Evolutionary conservation across 805 yeast species (phyloP).

Genomic region (Candida ovalis): DNA sequence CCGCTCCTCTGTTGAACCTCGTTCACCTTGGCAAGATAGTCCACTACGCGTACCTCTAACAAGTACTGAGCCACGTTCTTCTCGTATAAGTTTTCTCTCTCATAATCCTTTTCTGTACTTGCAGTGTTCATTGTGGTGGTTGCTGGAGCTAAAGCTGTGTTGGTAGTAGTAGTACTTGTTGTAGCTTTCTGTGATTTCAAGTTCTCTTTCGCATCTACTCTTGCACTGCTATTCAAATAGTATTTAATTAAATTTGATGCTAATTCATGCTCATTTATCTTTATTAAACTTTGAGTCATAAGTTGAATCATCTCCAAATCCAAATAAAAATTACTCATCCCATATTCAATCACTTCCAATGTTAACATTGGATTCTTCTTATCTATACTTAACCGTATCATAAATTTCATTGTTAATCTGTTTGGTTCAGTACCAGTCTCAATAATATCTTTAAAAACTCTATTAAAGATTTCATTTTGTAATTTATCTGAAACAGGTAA

Average conservation of each 20-base stretch:
- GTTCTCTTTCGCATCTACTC: too few species aligned
- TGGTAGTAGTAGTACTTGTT: too few species aligned
- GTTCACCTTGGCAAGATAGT: background rate
- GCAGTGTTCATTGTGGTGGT: too few species aligned
- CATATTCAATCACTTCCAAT: background rate
- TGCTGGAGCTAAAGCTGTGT: too few species aligned
- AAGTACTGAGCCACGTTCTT: background rate
- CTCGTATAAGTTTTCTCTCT: constrained; percentile 1
- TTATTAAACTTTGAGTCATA: background rate
- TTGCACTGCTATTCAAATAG: background rate
- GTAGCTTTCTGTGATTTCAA: too few species aligned
- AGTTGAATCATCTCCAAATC: background rate
- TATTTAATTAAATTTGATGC: background rate
- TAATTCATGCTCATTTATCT: background rate
- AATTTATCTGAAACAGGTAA: background rate
- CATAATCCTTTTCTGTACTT: background rate
- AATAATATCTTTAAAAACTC: background rate
- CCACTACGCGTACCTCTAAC: background rate
- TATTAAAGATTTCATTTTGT: background rate
- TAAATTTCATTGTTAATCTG: background rate
- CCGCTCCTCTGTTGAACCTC: background rate
- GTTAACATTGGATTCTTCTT: background rate
- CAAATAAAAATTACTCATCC: background rate
- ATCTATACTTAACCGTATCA: background rate
- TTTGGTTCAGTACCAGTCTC: background rate